A percentile compares a stretch with the other conserved stretches of the same genome.
These are phyloP conservation scores for Mycena chlorophos DNA, from an alignment of 768 basidiomycete genomes.

Conservation along the genomic window DNA sequence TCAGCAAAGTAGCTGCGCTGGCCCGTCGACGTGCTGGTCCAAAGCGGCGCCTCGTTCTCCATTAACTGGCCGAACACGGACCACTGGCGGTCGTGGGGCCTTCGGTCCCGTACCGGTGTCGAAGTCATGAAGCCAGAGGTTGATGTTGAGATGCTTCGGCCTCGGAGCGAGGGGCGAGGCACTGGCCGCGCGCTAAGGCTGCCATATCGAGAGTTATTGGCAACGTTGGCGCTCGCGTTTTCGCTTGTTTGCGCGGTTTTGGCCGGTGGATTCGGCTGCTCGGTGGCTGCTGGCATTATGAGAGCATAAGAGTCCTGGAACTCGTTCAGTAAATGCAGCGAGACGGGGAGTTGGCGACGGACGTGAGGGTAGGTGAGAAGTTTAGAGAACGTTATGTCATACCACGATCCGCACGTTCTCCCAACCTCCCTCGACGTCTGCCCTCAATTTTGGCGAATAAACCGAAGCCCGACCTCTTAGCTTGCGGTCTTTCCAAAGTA, in stretches of 20 bases:
- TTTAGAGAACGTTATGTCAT: no score
- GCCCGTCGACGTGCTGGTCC: conserved; percentile 14
- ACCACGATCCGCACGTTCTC: no score
- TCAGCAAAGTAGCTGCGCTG: conserved; percentile 16
- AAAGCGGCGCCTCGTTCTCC: conserved; percentile 59
- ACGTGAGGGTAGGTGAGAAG: no score
- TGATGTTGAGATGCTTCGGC: conserved; percentile 13
- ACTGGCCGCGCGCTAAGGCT: neutral
- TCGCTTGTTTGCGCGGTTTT: neutral
- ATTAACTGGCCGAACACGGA: conserved; percentile 69
- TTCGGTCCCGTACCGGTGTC: conserved; percentile 11
- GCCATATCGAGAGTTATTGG: conserved; percentile 9
- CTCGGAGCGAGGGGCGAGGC: conserved; percentile 8
- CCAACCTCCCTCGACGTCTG: no score
- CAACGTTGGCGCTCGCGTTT: conserved; percentile 1
- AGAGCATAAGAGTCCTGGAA: neutral
- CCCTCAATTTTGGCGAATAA: no score
- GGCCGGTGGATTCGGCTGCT: neutral
- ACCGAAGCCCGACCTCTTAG: no score
- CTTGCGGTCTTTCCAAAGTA: no score
- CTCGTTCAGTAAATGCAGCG: neutral
- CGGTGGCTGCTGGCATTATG: neutral
- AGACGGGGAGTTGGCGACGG: no score
- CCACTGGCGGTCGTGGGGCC: conserved; percentile 48
- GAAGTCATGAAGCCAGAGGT: conserved; percentile 20